Percentiles rank a stretch among this genome's conserved stretches.
Conservation (phyloP, 2,329 filamentous ascomycete species). For the Penicillium sclerotigenum region DNA sequence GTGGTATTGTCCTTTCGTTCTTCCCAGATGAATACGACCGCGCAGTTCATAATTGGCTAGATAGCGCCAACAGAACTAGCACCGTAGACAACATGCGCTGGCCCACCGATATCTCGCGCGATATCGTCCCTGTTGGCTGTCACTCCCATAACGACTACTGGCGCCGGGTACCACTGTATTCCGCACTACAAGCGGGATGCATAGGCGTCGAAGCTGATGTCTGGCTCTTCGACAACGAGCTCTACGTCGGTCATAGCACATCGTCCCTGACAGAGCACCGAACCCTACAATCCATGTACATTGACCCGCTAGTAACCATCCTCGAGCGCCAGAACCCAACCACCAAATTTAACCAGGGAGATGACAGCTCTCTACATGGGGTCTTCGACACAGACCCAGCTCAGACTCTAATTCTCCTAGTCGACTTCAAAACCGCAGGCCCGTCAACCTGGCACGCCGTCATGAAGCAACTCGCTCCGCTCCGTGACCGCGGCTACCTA, state of each 20-base stretch:
- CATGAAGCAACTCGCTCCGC: constrained; percentile 44
- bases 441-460: constrained; percentile 38
- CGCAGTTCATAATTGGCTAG: constrained; percentile 41
- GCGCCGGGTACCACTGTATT: constrained; percentile 53
- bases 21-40: constrained; percentile 44
- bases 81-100: constrained; percentile 40
- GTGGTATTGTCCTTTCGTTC: constrained; percentile 39
- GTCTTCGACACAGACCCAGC: constrained; percentile 51
- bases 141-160: constrained; percentile 62
- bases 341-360: constrained; percentile 35
- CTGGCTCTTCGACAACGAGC: constrained; percentile 53
- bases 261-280: constrained; percentile 46
- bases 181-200: constrained; percentile 55
- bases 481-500: constrained; percentile 51
- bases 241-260: constrained; percentile 55
- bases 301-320: constrained; percentile 51
- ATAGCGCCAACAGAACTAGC: constrained; percentile 33
- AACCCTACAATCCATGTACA: constrained; percentile 52
- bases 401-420: constrained; percentile 51
- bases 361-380: constrained; percentile 39
- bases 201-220: constrained; percentile 57
- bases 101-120: constrained; percentile 51
- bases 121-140: constrained; percentile 50
- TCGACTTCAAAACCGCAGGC: constrained; percentile 51
- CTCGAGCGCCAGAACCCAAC: constrained; percentile 50